A percentile compares a stretch with the other conserved stretches of the same genome.
Evolutionary conservation across 2,329 filamentous ascomycete species (phyloP).

Genomic region (Dendryphion nanum): DNA sequence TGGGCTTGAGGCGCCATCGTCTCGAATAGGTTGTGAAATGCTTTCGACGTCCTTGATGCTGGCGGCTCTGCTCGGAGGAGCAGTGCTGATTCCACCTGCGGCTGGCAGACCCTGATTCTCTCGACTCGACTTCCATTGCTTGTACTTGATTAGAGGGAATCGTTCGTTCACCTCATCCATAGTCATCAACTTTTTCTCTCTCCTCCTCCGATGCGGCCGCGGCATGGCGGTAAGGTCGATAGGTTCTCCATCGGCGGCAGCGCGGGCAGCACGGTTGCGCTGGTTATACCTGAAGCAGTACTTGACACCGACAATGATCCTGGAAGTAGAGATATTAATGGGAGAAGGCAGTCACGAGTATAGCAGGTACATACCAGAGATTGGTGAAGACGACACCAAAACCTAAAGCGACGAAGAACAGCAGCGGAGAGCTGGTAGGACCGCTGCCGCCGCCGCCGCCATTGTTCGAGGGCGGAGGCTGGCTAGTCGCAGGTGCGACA

Average conservation of each 20-base stretch:
- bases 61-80: conserved; percentile 68
- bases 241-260: conserved; percentile 73
- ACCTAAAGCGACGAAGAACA: conserved; percentile 93
- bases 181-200: conserved; percentile 98
- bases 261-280: conserved; percentile 75
- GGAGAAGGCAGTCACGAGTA: conserved; percentile 3
- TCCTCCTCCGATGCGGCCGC: conserved; percentile 76
- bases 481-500: conserved; percentile 10
- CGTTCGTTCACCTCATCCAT: conserved; percentile 99
- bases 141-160: conserved; percentile 95
- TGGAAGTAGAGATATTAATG: conserved; percentile 44
- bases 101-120: conserved; percentile 81
- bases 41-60: conserved; percentile 68
- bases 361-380: conserved; percentile 77
- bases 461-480: conserved; percentile 1
- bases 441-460: conserved; percentile 28
- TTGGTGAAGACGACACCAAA: conserved; percentile 99
- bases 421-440: conserved; percentile 68
- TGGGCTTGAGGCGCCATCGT: conserved; percentile 29
- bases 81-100: conserved; percentile 72
- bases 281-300: conserved; percentile 99
- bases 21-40: conserved; percentile 27
- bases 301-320: conserved; percentile 99
- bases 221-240: conserved; percentile 87
- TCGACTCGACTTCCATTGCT: conserved; percentile 83